phyloP scores from a whole-genome alignment of 148 eudicot genomes.

The Heliamphora exappendiculata region DNA sequence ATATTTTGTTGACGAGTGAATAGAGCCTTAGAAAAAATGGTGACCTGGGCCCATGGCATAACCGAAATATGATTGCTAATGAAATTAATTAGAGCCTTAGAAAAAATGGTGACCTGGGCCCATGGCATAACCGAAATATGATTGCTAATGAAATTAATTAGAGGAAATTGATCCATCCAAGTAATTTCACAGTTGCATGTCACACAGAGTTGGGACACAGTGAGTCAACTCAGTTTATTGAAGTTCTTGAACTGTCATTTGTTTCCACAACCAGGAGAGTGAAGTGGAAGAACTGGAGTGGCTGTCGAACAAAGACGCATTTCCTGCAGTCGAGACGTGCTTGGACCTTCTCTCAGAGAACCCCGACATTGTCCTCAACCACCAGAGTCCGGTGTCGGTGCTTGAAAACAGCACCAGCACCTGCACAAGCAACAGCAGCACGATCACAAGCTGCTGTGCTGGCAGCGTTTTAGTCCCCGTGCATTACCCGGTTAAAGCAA shows the following conservation, averaged over 20 bases:
- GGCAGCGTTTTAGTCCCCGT: constrained; percentile 36
- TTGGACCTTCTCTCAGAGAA: constrained; percentile 46
- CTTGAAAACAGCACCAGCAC: constrained; percentile 48
- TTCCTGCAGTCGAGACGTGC: constrained; percentile 68
- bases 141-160: too few species aligned
- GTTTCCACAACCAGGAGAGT: constrained; percentile 37
- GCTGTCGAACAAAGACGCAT: constrained; percentile 78
- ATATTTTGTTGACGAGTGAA: too few species aligned
- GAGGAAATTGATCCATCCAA: too few species aligned
- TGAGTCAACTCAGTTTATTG: neutral
- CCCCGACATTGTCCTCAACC: constrained; percentile 22
- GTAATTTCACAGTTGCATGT: too few species aligned
- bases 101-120: neutral
- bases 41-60: too few species aligned
- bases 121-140: too few species aligned
- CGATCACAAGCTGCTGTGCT: constrained; percentile 20
- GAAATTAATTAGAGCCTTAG: too few species aligned
- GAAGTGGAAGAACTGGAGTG: constrained; percentile 83
- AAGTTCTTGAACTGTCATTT: neutral
- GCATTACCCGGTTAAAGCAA: constrained; percentile 38
- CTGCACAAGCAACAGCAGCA: constrained; percentile 21
- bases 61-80: too few species aligned
- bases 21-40: too few species aligned
- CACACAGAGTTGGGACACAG: neutral
- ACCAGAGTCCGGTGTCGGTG: constrained; percentile 56